Conservation (phyloP, 139 green algal genomes). For the Ettlia oleoabundans region DNA sequence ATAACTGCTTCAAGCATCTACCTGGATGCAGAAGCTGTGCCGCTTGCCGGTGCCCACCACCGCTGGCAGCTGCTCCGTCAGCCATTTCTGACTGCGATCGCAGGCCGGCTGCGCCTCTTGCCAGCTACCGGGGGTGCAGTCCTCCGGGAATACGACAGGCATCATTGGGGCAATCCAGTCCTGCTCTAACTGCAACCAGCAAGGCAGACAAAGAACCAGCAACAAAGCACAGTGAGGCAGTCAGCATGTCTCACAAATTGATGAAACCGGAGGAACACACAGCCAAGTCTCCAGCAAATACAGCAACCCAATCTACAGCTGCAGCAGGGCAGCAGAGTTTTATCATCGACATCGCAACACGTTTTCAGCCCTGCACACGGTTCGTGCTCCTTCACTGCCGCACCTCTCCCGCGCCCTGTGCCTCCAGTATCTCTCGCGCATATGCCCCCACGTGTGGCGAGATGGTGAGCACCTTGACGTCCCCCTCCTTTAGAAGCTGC, state of each 20-base stretch:
- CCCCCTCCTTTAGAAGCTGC: neutral
- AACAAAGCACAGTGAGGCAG: too few relatives aligned
- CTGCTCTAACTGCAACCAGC: neutral
- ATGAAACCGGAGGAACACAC: too few relatives aligned
- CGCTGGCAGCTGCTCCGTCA: neutral
- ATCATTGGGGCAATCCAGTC: conserved; percentile 47
- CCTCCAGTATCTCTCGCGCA: neutral
- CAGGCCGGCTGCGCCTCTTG: conserved; percentile 24
- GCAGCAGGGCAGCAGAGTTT: too few relatives aligned
- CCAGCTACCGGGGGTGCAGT: conserved; percentile 31
- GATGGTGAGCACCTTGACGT: conserved; percentile 42
- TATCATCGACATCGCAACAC: too few relatives aligned
- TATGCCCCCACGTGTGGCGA: conserved; percentile 38
- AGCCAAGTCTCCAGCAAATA: too few relatives aligned
- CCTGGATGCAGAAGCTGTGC: conserved; percentile 33
- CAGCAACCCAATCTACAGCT: too few relatives aligned
- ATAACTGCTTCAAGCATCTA: too few relatives aligned
- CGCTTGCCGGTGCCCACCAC: neutral
- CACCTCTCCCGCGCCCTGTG: conserved; percentile 18
- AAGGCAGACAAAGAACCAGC: neutral
- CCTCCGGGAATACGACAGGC: conserved; percentile 44
- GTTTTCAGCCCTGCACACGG: too few relatives aligned
- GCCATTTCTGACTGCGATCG: conserved; percentile 1
- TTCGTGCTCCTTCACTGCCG: too few relatives aligned
- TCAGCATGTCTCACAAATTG: too few relatives aligned